Base-by-base conservation (phyloP, 192 early-diverging fungal species). In the Helicostylum pulchrum region DNA sequence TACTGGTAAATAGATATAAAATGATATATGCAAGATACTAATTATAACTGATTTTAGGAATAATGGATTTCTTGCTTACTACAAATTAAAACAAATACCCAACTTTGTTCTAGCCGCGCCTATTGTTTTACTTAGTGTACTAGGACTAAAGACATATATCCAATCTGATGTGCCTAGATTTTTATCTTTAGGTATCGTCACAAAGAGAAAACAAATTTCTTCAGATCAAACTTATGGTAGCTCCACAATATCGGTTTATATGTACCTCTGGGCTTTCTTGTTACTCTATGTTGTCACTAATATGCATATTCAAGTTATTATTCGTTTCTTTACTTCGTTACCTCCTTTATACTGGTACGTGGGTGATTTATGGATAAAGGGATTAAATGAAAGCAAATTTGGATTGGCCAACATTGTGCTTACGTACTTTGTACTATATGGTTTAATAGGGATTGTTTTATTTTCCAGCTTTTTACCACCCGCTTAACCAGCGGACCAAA, bases 281-380 rank as follows among this genome's bases (percentile, higher is more conserved):
- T 67, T 92, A 0, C 10, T 84, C 2, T 83, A 85, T 32, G 80
- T 77, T n/a, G 60, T 79, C 9, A 87, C 86, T 0, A 85, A 79
- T 45, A 94, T 93, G 88, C 93, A 97, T 62, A 82, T 97, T n/a
- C 94, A 97, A 78, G 82, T 97, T 4, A 90, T 94, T 43, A 89
- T 87, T 12, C 80, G 94, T 3, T 91, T 94, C 42, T 93, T 94
- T 61, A 90, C 93, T 0, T 87, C 82, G 19, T 53, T 89, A 53
- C 94, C 94, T 1, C 74, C 75, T 4, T 75, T 95, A 26, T 93
- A 92, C 63, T 95, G 93, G 93, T 92, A 80, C 69, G 81, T 86
- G 2, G 90, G 81, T 3, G 39, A 67, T 20, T 50, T 61, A 11
- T 61, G 63, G 67, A 39, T 46, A 10, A 42, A 57, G 47, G 43